Evolutionary conservation across 2,329 filamentous ascomycete genomes (phyloP), one percentile per base, ranked within the genome.

Genomic region (Neurospora sp.): DNA sequence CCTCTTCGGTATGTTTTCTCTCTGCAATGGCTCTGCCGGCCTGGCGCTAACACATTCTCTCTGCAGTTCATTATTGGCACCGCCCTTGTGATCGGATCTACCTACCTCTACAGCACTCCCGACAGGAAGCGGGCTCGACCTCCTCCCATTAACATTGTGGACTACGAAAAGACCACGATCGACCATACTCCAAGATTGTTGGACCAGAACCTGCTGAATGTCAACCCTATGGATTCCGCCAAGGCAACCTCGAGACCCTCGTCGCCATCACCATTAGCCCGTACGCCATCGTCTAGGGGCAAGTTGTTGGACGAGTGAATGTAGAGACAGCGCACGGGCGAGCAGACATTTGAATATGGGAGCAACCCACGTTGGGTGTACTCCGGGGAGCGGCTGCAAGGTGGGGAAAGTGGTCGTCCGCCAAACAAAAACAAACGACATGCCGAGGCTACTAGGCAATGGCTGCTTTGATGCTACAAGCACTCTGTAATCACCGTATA

Each of bases 11-110:
- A 86, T 82, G 91, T 84, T 19, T 4, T 8, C n/a, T 43, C 33
- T 6, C 10, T 66, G 6, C 38, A 33, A 12, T 19, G n/a, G 8
- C 12, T 12, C 67, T 68, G 1, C 19, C 33, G 15, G 19, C 17
- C 62, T 28, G 5, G 8, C 37, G 11, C 57, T 68, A 37, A 65
- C 68, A 52, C 23, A 19, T 12, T 68, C 71, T 66, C 68, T 74
- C 23, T 46, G 19, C 75, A 97, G 94, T 97, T 97, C 79, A 76
- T 97, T 43, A 72, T 93, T 67, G 96, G 96, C 69, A 94, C 94
- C 0, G 83, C 84, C 11, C 82, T 96, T 67, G 94, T 98, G 8
- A 82, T 97, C 0, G 85, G 88, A 57, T 91, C 94, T 2, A 96
- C 93, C 2, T 97, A 93, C 78, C 84, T 97, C 17, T 97, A 97